Conservation (phyloP, 176 grass and related monocot species). For the Pontederia crassipes region DNA sequence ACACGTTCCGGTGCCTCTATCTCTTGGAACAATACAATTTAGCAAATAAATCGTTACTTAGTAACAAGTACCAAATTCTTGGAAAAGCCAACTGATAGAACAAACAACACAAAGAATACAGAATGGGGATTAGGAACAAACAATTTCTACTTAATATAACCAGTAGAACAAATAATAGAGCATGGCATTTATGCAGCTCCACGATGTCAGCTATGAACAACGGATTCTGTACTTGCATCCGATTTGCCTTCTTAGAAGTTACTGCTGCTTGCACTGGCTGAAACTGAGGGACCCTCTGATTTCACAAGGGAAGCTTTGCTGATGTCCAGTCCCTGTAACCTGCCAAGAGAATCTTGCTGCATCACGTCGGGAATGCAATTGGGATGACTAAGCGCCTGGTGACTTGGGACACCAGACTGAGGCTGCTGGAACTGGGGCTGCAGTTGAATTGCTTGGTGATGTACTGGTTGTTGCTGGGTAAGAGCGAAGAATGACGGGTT, state of each 20-base stretch:
- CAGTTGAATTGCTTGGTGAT: conserved; percentile 40
- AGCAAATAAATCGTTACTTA: no score
- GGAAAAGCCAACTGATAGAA: no score
- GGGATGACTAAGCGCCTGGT: conserved; percentile 48
- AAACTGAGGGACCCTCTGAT: conserved; percentile 80
- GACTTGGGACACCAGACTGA: conserved; percentile 46
- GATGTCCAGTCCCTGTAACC: conserved; percentile 83
- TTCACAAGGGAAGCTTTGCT: conserved; percentile 70
- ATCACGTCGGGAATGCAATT: conserved; percentile 52
- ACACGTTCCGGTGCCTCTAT: no score
- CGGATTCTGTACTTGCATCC: no score
- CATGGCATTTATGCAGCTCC: no score
- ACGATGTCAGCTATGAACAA: no score
- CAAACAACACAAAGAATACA: no score
- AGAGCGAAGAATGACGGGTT: conserved; percentile 51
- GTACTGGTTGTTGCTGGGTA: conserved; percentile 40
- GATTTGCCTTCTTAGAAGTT: not conserved
- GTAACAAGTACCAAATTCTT: no score
- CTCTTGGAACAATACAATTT: no score
- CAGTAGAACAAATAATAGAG: no score
- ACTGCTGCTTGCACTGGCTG: conserved; percentile 67
- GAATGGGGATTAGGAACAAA: no score
- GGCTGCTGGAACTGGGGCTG: conserved; percentile 45
- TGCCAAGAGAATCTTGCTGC: conserved; percentile 64
- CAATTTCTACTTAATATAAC: no score